Conservation (phyloP, 2,329 filamentous ascomycete genomes). For the Curvularia lunata region DNA sequence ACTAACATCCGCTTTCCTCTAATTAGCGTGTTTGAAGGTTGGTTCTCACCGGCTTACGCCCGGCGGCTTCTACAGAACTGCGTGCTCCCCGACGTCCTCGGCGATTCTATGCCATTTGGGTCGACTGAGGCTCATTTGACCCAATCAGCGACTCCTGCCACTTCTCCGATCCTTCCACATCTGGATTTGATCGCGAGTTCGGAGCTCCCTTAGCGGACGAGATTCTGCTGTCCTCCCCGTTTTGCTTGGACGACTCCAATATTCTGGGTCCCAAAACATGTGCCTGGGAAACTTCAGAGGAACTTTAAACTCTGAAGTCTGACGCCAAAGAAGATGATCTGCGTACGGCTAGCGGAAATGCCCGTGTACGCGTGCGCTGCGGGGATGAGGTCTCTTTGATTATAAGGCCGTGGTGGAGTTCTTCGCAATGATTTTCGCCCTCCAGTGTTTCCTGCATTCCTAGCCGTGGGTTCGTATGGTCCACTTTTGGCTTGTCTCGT, state of each 20-base stretch:
- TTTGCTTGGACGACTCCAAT: background rate
- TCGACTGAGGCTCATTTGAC: background rate
- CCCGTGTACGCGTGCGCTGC: slow-evolving; percentile 6
- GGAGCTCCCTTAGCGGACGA: background rate
- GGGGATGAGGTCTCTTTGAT: background rate
- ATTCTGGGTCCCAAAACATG: background rate
- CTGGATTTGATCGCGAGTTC: background rate
- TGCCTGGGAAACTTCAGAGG: background rate
- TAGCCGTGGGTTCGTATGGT: slow-evolving; percentile 2
- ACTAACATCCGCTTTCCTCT: background rate
- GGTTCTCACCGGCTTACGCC: background rate
- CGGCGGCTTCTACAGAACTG: background rate
- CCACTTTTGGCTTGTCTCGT: slow-evolving; percentile 6
- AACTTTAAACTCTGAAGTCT: slow-evolving; percentile 6
- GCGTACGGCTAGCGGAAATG: slow-evolving; percentile 2
- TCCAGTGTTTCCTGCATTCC: slow-evolving; percentile 3
- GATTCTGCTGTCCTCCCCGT: background rate
- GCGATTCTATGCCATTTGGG: background rate
- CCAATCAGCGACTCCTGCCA: background rate
- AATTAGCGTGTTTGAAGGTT: background rate
- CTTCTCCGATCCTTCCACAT: background rate
- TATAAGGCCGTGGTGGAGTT: slow-evolving; percentile 3
- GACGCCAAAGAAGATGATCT: background rate
- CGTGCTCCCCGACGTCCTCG: background rate
- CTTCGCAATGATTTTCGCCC: background rate